Conservation (phyloP, 139 green algal genomes). For the Tetradesmus lagerheimii region DNA sequence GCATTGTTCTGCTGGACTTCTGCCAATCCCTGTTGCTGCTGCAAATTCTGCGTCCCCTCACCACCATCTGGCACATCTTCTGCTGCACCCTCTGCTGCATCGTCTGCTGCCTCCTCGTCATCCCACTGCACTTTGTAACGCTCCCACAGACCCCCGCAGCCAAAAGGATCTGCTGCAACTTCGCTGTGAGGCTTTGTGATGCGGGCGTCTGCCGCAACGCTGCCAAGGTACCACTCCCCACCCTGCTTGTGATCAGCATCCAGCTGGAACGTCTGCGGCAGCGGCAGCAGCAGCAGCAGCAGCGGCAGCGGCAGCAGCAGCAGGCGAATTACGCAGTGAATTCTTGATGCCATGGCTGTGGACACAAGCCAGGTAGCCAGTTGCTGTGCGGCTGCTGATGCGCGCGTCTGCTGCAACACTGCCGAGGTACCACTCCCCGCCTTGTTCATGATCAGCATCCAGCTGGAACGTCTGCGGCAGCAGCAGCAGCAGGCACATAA, state of each 20-base stretch:
- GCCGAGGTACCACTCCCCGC: conserved; percentile 14
- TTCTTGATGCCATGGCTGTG: too few relatives aligned
- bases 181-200: conserved; percentile 1
- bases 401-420: background rate
- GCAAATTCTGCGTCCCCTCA: background rate
- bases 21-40: background rate
- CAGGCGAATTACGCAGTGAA: too few relatives aligned
- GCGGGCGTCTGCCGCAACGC: background rate
- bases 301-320: background rate
- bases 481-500: too few relatives aligned
- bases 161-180: conserved; percentile 55
- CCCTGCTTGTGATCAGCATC: background rate
- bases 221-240: conserved; percentile 10
- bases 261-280: background rate
- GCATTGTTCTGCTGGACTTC: too few relatives aligned
- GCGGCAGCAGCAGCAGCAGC: background rate
- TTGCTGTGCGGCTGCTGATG: conserved; percentile 2
- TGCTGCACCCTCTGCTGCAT: too few relatives aligned
- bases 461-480: background rate
- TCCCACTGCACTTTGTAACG: conserved; percentile 48
- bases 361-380: too few relatives aligned
- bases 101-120: background rate
- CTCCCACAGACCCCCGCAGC: conserved; percentile 63
- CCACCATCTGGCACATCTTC: too few relatives aligned
- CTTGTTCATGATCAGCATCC: background rate